Percentiles rank a stretch among this genome's conserved stretches.
phyloP scores from a whole-genome alignment of 345 rosid genomes.

The Salix viminalis region DNA sequence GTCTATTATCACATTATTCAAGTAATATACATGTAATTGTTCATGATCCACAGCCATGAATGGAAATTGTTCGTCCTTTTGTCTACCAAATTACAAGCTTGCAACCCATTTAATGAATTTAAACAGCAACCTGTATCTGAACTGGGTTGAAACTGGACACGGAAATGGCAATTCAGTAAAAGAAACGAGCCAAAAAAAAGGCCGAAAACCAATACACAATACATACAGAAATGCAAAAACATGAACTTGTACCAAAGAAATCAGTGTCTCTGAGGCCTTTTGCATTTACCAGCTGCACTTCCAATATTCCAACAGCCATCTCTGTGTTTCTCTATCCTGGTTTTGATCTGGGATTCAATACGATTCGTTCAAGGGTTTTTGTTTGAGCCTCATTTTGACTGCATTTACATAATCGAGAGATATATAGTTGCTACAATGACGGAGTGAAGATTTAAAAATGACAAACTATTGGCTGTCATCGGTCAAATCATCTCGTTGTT shows the following conservation, averaged over 20 bases:
- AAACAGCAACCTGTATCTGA: not conserved
- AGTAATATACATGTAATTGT: not conserved
- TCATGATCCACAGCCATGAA: not conserved
- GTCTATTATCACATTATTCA: not conserved
- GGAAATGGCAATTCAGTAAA: not conserved
- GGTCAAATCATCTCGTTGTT: not conserved
- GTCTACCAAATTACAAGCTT: not conserved
- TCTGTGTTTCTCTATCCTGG: not conserved
- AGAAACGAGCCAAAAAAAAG: not conserved
- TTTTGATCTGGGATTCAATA: not conserved
- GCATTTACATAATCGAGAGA: not conserved
- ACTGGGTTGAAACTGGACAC: not conserved
- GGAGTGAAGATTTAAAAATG: not conserved
- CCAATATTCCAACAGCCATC: slow-evolving; percentile 74
- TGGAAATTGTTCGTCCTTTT: not conserved
- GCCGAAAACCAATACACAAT: not conserved
- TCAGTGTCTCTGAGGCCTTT: slow-evolving; percentile 63
- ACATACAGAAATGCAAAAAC: not conserved
- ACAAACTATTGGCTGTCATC: not conserved
- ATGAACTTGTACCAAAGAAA: slow-evolving; percentile 43
- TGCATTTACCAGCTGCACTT: slow-evolving; percentile 57
- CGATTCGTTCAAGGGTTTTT: too few relatives aligned
- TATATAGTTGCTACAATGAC: not conserved
- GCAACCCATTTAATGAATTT: not conserved
- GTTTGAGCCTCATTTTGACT: too few relatives aligned